phyloP scores from a whole-genome alignment of 1,284 basidiomycete species.

The Ceratobasidium sp. region DNA sequence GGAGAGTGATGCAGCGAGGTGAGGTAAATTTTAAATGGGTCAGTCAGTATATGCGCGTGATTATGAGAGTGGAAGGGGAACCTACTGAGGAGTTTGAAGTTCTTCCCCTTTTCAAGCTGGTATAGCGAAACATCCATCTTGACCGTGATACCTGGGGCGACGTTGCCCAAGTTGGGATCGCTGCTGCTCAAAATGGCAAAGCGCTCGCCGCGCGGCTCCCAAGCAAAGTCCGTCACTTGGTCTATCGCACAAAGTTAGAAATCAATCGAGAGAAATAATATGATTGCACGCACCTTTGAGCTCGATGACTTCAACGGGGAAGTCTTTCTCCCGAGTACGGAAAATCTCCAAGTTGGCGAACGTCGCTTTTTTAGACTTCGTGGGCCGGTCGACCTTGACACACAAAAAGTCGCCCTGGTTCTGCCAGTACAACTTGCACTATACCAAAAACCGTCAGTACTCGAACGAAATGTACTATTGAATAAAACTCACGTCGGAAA shows the following conservation, averaged over 20 bases:
- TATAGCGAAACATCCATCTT: slow-evolving; percentile 98
- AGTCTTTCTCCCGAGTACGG: slow-evolving; percentile 97
- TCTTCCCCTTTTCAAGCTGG: slow-evolving; percentile 91
- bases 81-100: slow-evolving; percentile 93
- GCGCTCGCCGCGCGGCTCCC: slow-evolving; percentile 97
- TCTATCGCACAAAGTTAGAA: slow-evolving; percentile 62
- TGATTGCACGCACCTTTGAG: slow-evolving; percentile 77
- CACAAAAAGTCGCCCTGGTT: slow-evolving; percentile 99
- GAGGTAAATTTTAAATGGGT: slow-evolving; percentile 2
- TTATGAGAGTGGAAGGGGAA: slow-evolving; percentile 51
- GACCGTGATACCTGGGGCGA: slow-evolving; percentile 89
- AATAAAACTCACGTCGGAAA: slow-evolving; percentile 80
- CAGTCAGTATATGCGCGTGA: slow-evolving; percentile 25
- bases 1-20: not conserved
- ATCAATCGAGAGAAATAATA: not conserved
- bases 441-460: slow-evolving; percentile 8
- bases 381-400: slow-evolving; percentile 99
- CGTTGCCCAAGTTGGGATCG: slow-evolving; percentile 92
- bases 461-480: not conserved
- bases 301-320: slow-evolving; percentile 97
- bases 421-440: slow-evolving; percentile 99
- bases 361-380: slow-evolving; percentile 98
- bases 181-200: slow-evolving; percentile 96
- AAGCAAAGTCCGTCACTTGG: slow-evolving; percentile 95
- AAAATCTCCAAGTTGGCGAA: slow-evolving; percentile 99